Base-by-base conservation (phyloP, 306 rosid species). In the Cicer cuneatum region DNA sequence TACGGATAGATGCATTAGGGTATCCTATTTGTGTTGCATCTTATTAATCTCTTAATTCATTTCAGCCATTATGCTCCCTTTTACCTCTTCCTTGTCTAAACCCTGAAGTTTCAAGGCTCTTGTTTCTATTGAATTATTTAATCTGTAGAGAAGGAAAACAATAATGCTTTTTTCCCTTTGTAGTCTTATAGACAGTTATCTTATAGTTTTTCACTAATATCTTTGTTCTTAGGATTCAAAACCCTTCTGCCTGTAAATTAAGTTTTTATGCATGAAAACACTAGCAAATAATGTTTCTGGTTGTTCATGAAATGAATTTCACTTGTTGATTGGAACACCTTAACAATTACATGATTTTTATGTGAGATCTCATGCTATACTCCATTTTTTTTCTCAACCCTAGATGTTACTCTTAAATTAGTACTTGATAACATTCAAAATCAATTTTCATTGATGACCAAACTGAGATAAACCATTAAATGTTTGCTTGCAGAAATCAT, bases 401-500 rank as follows among this genome's bases (percentile, higher is more conserved):
- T 58, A 37, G 38, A 42, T 9, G 38, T 38, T 21, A 12, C 45
- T 51, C 41, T 5, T 66, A 10, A 65, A 75, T 52, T 19, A 74
- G 16, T 7, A 54, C 15, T 7, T 33, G 16, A 19, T 2, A 14
- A 62, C 38, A 16, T 48, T 69, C 15, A 40, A 12, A 19, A 52
- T 18, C 0, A 16, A 7, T 60, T 52, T 68, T 12, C 6, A 60
- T 29, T 46, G 61, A 21, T 70, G 66, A 15, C 61, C 35, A 51
- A 13, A 72, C 78, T 83, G 71, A 66, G 63, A 49, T 74, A n/a
- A 69, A 61, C n/a, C 12, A 39, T 69, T 10, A 19, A 19, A 12
- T 71, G 42, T 75, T 74, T 72, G 16, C 39, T 82, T 86, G 86
- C 96, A 93, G 98, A 94, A 78, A 69, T 94, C 74, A 78, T 94